These are phyloP conservation scores for Candida bentonensis DNA, from an alignment of 805 yeast species.

Conservation along the genomic window DNA sequence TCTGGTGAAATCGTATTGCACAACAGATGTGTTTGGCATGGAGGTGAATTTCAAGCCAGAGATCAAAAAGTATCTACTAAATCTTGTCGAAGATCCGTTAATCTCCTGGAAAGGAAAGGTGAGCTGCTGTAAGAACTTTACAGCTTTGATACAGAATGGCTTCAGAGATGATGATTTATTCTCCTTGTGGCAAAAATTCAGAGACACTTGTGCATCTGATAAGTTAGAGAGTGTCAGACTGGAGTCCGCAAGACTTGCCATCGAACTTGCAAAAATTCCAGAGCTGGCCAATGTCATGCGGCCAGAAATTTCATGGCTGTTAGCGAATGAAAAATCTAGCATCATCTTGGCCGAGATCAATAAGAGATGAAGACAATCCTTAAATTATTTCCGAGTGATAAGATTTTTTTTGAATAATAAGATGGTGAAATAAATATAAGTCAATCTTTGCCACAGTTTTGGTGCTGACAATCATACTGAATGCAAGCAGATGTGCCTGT, in stretches of 20 bases:
- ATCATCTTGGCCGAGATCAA: no score
- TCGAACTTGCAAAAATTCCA: background rate
- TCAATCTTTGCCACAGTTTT: no score
- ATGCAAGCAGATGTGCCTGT: no score
- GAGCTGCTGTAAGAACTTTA: conserved; percentile 30
- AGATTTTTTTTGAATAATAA: no score
- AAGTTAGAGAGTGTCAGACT: conserved; percentile 1
- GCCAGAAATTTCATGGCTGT: no score
- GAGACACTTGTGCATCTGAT: conserved; percentile 8
- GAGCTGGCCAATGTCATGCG: no score
- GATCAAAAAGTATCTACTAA: conserved; percentile 17
- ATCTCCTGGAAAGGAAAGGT: conserved; percentile 52
- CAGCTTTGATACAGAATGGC: conserved; percentile 7
- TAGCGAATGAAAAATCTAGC: no score
- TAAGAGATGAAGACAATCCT: no score
- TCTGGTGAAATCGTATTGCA: conserved; percentile 7
- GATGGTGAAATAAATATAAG: no score
- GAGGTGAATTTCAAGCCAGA: conserved; percentile 17
- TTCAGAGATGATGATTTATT: conserved; percentile 8
- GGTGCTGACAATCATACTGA: no score
- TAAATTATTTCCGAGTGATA: no score
- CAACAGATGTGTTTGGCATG: conserved; percentile 7
- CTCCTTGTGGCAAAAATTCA: conserved; percentile 6
- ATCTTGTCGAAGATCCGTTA: conserved; percentile 19
- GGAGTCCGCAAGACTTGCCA: background rate